Evolutionary conservation across 352 stramenopile genomes (phyloP), one percentile per base, ranked within the genome.

Genomic region (Nothophytophthora sp.): DNA sequence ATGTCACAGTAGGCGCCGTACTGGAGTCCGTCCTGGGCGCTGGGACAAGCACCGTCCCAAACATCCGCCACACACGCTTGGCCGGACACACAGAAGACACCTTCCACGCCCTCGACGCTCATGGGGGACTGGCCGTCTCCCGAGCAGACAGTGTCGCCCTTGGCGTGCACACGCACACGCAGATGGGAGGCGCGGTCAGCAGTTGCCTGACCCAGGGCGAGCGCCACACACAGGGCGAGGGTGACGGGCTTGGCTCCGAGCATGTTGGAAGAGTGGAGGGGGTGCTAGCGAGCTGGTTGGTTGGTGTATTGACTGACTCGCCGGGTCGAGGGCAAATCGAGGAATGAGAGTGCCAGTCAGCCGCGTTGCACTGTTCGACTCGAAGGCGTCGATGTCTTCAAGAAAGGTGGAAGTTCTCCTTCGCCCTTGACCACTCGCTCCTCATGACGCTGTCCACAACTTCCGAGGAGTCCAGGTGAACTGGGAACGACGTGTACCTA

Each of bases 151-250:
- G 19, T 39, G 19, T 28, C 28, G 27, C 24, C 48, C 40, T 64
- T 63, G 51, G 35, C 30, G 50, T 73, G 55, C 18, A 76, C 50
- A 18, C 55, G 67, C 30, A 76, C 37, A 11, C 35, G 59, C 25
- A 76, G 48, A 42, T 67, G 51, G n/a, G 55, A 56, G 32, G 67
- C 60, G 11, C 15, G 60, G 15, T 52, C 44, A 22, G 55, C 63
- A n/a, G 55, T 44, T 15, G 63, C 51, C 36, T 62, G 36, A 29
- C 38, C 44, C 30, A 70, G 22, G 24, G 56, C 52, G 32, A 78
- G 39, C 41, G 45, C 37, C 9, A 55, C 56, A 29, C 46, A 28
- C 47, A 47, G 33, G 30, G 56, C 53, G 43, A 70, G 57, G 25
- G 61, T 25, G 33, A 60, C 25, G 42, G 44, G 67, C 54, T 75